A percentile compares a stretch with the other conserved stretches of the same genome.
These are phyloP conservation scores for Pseudophaeomoniella oleicola DNA, from an alignment of 2,329 filamentous ascomycete species.

Conservation along the genomic window DNA sequence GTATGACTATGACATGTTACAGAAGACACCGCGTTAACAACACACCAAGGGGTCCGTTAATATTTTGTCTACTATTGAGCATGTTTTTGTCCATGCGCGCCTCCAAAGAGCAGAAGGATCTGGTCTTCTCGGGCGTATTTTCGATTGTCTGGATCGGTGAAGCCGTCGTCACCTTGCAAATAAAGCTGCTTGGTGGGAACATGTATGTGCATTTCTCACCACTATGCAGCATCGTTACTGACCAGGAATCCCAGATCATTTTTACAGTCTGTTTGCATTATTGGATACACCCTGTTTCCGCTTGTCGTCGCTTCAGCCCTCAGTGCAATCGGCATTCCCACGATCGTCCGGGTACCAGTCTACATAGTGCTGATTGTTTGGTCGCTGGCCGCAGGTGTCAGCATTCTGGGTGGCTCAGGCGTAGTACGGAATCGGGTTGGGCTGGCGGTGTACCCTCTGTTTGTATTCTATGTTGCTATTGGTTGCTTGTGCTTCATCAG, in stretches of 20 bases:
- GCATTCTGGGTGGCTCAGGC: constrained; percentile 87
- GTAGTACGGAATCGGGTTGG: constrained; percentile 90
- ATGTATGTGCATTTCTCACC: constrained; percentile 54
- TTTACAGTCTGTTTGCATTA: constrained; percentile 93
- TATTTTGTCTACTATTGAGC: constrained; percentile 83
- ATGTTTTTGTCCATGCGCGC: constrained; percentile 77
- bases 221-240: constrained; percentile 4
- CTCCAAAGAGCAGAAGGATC: constrained; percentile 62
- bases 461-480: constrained; percentile 87
- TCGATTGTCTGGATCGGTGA: constrained; percentile 95
- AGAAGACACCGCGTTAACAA: constrained; percentile 2
- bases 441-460: constrained; percentile 84
- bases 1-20: constrained; percentile 21
- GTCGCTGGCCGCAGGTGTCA: constrained; percentile 90
- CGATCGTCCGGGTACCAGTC: constrained; percentile 73
- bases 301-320: constrained; percentile 85
- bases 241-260: constrained; percentile 54
- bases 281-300: constrained; percentile 95
- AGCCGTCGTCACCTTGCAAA: constrained; percentile 93
- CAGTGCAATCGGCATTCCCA: constrained; percentile 66
- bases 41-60: constrained; percentile 60
- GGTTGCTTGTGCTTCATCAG: constrained; percentile 97
- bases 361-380: constrained; percentile 80
- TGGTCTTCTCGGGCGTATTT: constrained; percentile 93
- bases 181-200: constrained; percentile 88